phyloP scores from a whole-genome alignment of 495 filamentous ascomycete genomes.

The Penicillium manginii region DNA sequence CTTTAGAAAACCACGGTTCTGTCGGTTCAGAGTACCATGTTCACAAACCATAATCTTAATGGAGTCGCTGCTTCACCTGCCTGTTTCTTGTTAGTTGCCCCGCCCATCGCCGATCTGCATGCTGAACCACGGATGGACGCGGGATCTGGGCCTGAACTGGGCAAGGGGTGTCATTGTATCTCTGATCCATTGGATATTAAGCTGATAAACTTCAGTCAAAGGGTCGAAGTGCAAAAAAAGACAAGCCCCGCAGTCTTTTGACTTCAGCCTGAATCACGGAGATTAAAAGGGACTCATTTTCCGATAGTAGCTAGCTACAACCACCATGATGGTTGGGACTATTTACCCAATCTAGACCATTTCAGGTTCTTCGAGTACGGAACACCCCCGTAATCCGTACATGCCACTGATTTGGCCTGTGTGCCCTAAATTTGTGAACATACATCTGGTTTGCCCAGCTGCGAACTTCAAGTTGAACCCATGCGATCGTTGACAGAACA shows the following conservation, averaged over 20 bases:
- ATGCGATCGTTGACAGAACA: too few species aligned
- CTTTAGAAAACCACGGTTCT: neutral
- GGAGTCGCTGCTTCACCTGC: constrained; percentile 15
- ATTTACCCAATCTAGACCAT: neutral
- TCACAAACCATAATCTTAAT: neutral
- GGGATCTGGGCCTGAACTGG: neutral
- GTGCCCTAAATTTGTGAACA: neutral
- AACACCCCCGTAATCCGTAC: too few species aligned
- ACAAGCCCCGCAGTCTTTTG: neutral
- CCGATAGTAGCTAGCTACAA: neutral
- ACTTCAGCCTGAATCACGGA: neutral
- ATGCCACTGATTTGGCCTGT: neutral
- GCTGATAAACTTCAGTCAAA: constrained; percentile 1
- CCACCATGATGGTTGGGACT: neutral
- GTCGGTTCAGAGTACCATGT: too few species aligned
- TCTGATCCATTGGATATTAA: neutral
- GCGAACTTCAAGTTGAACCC: too few species aligned
- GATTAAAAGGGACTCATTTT: constrained; percentile 1
- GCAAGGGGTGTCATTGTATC: neutral
- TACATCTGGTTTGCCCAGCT: neutral
- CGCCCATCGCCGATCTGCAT: constrained; percentile 10
- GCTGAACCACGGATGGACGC: neutral
- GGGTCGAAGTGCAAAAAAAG: neutral
- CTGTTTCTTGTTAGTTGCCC: constrained; percentile 8
- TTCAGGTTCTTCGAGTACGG: neutral